phyloP scores from a whole-genome alignment of 306 rosid genomes.

The Astragalus membranaceus region DNA sequence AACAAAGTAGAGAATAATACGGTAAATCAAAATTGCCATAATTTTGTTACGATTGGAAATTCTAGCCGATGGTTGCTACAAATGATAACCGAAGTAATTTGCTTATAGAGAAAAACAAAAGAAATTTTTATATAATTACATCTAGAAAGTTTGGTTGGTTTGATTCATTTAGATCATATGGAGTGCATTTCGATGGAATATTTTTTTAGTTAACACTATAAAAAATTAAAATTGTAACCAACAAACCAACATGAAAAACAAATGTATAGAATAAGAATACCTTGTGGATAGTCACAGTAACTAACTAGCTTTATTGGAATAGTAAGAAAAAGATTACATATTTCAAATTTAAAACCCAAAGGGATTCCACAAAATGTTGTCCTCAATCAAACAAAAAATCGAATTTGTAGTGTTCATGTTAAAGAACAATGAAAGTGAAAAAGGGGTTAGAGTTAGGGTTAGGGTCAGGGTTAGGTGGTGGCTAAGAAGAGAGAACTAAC shows the following conservation, averaged over 20 bases:
- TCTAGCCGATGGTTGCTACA: not conserved
- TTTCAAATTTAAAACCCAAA: not conserved
- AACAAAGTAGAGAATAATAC: not conserved
- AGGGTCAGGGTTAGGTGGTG: too few species aligned
- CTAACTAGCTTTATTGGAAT: not conserved
- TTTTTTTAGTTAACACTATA: not conserved
- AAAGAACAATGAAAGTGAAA: too few species aligned
- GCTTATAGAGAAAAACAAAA: not conserved
- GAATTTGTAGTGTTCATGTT: too few species aligned
- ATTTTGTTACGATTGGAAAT: not conserved
- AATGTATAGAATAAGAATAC: not conserved
- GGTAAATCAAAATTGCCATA: not conserved
- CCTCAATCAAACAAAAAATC: not conserved
- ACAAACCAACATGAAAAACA: not conserved
- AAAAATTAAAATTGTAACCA: not conserved
- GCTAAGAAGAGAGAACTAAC: too few species aligned
- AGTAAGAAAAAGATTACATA: not conserved
- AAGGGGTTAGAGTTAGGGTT: too few species aligned
- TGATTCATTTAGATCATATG: not conserved
- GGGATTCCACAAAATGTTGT: not conserved
- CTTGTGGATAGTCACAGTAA: not conserved
- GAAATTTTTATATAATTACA: not conserved
- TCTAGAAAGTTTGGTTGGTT: not conserved
- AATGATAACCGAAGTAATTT: not conserved
- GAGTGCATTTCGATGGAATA: not conserved